A percentile compares a stretch with the other conserved stretches of the same genome.
Evolutionary conservation across 805 yeast genomes (phyloP).

Genomic region (Blastobotrys americana): DNA sequence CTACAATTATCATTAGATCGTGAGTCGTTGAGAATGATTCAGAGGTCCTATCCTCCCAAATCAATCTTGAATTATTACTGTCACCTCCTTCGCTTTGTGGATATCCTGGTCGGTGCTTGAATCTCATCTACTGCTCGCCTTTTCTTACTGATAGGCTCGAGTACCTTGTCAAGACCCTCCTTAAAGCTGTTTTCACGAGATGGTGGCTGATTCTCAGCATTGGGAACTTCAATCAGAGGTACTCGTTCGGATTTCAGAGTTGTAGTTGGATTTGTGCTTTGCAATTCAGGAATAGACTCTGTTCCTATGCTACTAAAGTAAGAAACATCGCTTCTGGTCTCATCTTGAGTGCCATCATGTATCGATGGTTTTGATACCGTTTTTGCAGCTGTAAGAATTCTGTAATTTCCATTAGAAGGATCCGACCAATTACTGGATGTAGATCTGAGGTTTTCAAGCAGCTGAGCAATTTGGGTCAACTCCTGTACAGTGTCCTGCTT

Average conservation of each 20-base stretch:
- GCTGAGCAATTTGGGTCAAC: neutral
- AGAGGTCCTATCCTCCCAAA: neutral
- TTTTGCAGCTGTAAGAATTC: no score
- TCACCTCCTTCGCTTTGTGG: neutral
- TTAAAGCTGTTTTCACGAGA: neutral
- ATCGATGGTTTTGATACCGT: no score
- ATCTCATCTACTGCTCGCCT: neutral
- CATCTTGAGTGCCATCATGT: no score
- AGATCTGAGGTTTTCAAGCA: no score
- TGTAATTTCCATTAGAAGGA: no score
- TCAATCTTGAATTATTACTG: neutral
- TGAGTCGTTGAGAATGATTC: neutral
- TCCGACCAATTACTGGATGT: no score
- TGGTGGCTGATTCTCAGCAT: slow-evolving; percentile 4
- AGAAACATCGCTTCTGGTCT: no score
- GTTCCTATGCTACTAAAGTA: no score
- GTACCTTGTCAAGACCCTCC: slow-evolving; percentile 1
- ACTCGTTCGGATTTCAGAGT: neutral
- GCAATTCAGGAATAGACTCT: no score
- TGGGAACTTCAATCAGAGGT: slow-evolving; percentile 5
- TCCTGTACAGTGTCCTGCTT: neutral
- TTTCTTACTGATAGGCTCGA: neutral
- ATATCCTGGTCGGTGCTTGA: neutral
- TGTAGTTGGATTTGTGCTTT: no score
- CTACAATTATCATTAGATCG: neutral